Evolutionary conservation across 1,139 yeast species (phyloP).

Genomic region (Groenewaldozyma sp.): DNA sequence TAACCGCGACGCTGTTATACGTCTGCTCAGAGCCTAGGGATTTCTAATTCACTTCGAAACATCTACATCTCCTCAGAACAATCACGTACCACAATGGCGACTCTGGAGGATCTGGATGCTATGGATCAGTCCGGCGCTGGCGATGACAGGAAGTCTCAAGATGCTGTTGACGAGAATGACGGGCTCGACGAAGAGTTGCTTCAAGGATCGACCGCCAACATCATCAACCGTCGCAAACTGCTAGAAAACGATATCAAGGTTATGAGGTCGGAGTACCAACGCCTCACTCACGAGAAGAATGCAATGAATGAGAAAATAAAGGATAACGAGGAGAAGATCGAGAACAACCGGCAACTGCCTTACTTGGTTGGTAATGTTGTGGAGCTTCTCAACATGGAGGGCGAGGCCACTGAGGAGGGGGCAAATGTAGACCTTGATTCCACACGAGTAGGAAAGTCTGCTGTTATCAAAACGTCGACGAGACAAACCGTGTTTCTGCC

Average conservation of each 20-base stretch:
- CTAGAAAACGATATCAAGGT: slow-evolving; percentile 94
- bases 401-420: slow-evolving; percentile 83
- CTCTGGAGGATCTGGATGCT: slow-evolving; percentile 31
- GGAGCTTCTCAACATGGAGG: slow-evolving; percentile 83
- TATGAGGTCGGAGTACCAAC: slow-evolving; percentile 84
- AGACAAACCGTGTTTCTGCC: slow-evolving; percentile 97
- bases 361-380: slow-evolving; percentile 97
- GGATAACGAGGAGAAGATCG: slow-evolving; percentile 93
- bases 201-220: slow-evolving; percentile 69
- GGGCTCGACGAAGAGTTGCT: slow-evolving; percentile 76
- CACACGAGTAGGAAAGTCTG: slow-evolving; percentile 89
- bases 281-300: slow-evolving; percentile 84
- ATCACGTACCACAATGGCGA: slow-evolving; percentile 22
- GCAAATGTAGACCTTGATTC: slow-evolving; percentile 94
- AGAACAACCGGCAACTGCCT: slow-evolving; percentile 91
- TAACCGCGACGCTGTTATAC: too few species aligned
- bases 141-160: slow-evolving; percentile 19
- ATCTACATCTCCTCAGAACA: neutral
- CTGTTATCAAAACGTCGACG: slow-evolving; percentile 94
- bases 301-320: slow-evolving; percentile 91
- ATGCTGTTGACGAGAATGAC: slow-evolving; percentile 36
- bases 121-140: slow-evolving; percentile 13
- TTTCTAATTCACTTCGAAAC: too few species aligned
- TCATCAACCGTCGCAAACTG: slow-evolving; percentile 75
- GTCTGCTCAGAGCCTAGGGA: too few species aligned